phyloP scores from a whole-genome alignment of 2,329 filamentous ascomycete genomes.

The Tolypocladium tropicale region DNA sequence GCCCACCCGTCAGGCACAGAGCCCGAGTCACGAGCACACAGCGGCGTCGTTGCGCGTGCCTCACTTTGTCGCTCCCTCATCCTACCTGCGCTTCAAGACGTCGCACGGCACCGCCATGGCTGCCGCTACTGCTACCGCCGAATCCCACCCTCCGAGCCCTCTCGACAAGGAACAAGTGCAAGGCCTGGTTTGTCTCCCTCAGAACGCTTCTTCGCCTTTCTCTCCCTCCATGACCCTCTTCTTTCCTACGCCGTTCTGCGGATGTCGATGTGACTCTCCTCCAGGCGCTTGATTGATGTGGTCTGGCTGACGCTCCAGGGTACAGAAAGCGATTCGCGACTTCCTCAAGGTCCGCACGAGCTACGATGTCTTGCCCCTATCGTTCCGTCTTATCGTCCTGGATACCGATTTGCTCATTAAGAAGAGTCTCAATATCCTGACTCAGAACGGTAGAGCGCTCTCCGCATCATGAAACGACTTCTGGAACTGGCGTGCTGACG shows the following conservation, averaged over 20 bases:
- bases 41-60: slow-evolving; percentile 25
- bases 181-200: slow-evolving; percentile 50
- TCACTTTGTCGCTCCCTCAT: slow-evolving; percentile 50
- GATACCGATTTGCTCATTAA: slow-evolving; percentile 93
- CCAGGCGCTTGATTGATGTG: neutral
- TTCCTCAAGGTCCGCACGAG: slow-evolving; percentile 94
- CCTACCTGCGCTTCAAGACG: slow-evolving; percentile 38
- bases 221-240: neutral
- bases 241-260: neutral
- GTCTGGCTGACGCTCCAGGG: slow-evolving; percentile 7
- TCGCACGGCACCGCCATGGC: slow-evolving; percentile 24
- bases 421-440: slow-evolving; percentile 91
- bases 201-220: too few relatives aligned
- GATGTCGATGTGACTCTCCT: neutral
- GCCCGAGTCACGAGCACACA: slow-evolving; percentile 2
- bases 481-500: slow-evolving; percentile 1
- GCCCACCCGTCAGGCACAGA: neutral
- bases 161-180: slow-evolving; percentile 70
- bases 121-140: slow-evolving; percentile 12
- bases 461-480: neutral
- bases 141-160: slow-evolving; percentile 39
- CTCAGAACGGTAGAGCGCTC: slow-evolving; percentile 71
- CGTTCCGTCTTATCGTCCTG: slow-evolving; percentile 90
- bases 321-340: slow-evolving; percentile 78
- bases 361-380: slow-evolving; percentile 94